A percentile compares a stretch with the other conserved stretches of the same genome.
phyloP scores from a whole-genome alignment of 2,329 filamentous ascomycete species.

The Colletotrichum liaoningense region DNA sequence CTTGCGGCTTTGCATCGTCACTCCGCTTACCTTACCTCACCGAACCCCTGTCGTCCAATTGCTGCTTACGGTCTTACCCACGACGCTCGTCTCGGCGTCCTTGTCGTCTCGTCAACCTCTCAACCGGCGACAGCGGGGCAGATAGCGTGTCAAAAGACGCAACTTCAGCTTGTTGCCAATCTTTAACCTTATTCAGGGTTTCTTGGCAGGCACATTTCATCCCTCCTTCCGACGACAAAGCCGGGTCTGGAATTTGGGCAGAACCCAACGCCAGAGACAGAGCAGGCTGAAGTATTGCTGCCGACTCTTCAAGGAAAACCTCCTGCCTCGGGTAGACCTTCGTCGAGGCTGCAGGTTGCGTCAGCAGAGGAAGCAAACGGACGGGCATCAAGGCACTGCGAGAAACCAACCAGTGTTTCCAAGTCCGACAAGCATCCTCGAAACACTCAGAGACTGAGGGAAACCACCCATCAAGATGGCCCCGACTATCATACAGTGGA shows the following conservation, averaged over 20 bases:
- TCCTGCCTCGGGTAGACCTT: background rate
- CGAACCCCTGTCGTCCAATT: conserved; percentile 16
- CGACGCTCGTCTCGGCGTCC: conserved; percentile 16
- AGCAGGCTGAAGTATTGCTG: background rate
- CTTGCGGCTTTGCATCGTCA: background rate
- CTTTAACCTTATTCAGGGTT: conserved; percentile 14
- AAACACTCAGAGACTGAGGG: conserved; percentile 3
- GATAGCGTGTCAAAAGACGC: conserved; percentile 8
- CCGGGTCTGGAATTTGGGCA: background rate
- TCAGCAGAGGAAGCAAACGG: background rate
- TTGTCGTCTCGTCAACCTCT: conserved; percentile 1
- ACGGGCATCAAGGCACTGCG: background rate
- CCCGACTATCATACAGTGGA: conserved; percentile 66
- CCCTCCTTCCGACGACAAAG: conserved; percentile 14
- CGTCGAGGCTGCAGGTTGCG: background rate
- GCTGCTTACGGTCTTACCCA: conserved; percentile 2
- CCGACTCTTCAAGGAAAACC: background rate
- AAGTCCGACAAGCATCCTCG: conserved; percentile 3
- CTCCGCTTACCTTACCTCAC: background rate
- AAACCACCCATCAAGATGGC: conserved; percentile 26
- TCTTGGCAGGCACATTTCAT: conserved; percentile 19
- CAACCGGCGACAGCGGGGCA: background rate
- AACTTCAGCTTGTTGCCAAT: conserved; percentile 9
- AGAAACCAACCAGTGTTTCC: background rate
- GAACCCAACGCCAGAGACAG: background rate